Evolutionary conservation across 2,329 filamentous ascomycete genomes (phyloP).

Genomic region (Aspergillus ruber): DNA sequence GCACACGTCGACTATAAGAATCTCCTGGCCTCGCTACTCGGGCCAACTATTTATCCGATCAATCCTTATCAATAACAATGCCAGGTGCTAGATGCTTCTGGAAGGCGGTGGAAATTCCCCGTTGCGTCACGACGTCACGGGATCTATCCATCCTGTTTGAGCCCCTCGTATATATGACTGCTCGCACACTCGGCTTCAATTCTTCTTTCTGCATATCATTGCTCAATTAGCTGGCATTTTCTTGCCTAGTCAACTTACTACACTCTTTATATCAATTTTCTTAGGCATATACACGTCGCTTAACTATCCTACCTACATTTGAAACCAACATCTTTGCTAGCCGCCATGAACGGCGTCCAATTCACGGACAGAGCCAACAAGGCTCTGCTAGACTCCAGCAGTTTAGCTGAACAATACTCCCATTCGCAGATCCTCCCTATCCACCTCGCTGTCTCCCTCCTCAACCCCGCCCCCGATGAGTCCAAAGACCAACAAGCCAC

Average conservation of each 20-base stretch:
- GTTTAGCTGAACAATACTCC: conserved; percentile 78
- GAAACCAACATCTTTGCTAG: conserved; percentile 1
- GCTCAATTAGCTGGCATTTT: not conserved
- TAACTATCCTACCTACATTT: not conserved
- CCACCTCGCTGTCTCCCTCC: conserved; percentile 64
- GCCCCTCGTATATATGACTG: conserved; percentile 14
- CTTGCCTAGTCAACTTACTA: conserved; percentile 2
- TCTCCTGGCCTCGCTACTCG: too few species aligned
- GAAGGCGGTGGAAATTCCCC: conserved; percentile 29
- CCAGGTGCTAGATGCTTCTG: too few species aligned
- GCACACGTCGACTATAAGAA: too few species aligned
- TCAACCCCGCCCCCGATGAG: conserved; percentile 45
- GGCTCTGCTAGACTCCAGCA: conserved; percentile 81
- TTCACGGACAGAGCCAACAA: conserved; percentile 92
- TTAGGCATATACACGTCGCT: too few species aligned
- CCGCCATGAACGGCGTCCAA: conserved; percentile 46
- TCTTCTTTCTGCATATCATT: not conserved
- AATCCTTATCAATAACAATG: too few species aligned
- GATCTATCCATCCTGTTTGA: conserved; percentile 9
- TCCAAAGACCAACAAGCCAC: conserved; percentile 72
- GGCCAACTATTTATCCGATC: too few species aligned
- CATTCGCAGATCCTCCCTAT: conserved; percentile 87
- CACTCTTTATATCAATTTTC: not conserved
- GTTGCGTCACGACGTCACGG: conserved; percentile 24
- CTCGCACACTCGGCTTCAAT: conserved; percentile 5